Percentiles rank a stretch among this genome's conserved stretches.
Conservation (phyloP, 179 eudicot species). For the Carnegiea gigantea region DNA sequence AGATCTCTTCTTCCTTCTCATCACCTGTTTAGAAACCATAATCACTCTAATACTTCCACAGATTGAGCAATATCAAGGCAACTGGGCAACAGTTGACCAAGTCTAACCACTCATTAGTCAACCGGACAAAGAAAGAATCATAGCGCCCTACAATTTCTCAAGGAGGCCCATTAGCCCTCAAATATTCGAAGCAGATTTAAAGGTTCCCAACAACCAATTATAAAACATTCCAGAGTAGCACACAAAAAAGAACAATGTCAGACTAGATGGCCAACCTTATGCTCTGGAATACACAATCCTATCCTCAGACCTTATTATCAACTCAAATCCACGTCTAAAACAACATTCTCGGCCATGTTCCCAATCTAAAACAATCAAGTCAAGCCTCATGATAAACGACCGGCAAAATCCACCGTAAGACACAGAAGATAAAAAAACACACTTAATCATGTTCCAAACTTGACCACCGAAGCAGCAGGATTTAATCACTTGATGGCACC, state of each 20-base stretch:
- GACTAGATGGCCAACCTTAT: no score
- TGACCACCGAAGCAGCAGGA: neutral
- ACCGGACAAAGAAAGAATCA: neutral
- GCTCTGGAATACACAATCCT: no score
- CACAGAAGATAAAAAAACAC: neutral
- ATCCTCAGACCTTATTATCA: no score
- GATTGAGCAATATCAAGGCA: neutral
- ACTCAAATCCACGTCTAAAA: no score
- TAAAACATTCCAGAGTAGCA: no score
- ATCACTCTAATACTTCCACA: neutral
- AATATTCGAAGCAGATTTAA: neutral
- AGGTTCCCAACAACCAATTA: no score
- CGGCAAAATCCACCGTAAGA: neutral
- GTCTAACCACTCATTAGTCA: no score
- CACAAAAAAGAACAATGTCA: no score
- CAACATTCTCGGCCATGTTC: neutral
- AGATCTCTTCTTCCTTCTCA: no score
- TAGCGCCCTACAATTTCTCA: neutral
- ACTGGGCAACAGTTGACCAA: neutral
- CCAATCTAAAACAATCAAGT: neutral
- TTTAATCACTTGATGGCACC: neutral
- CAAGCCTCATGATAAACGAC: neutral
- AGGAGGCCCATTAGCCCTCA: neutral
- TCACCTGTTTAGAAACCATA: no score
- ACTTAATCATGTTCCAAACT: neutral